Evolutionary conservation across 805 yeast genomes (phyloP), one percentile per base, ranked within the genome.

Genomic region (Ogataea corticis): DNA sequence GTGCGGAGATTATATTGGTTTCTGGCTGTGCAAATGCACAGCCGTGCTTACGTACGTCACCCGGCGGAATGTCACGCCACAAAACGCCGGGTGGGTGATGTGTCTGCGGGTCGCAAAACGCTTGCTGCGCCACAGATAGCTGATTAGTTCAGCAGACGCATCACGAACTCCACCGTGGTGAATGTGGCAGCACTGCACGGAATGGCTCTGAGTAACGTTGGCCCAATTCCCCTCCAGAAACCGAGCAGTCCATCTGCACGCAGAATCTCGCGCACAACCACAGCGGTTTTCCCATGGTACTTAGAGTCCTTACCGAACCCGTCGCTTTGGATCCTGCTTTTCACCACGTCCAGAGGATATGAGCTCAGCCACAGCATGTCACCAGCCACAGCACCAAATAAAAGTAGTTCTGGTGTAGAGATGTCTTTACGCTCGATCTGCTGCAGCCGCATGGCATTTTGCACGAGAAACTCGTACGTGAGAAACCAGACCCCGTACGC

Each of bases 401-500:
- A 50, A 61, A 82, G 68, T 35, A 82, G 67, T 59, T 81, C 80
- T 44, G 78, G 73, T 0, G 87, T 77, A 4, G 77, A 66, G 25
- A 82, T 69, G 13, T 78, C 74, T 19, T 70, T 63, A 48, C 87
- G 63, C 15, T 68, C 60, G 7, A 70, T 58, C 23, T 69, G 62
- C 31, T 68, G 65, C 5, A 50, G 46, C 11, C 61, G 54, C 31
- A 67, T 63, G 18, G 75, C 65, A 41, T 58, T 57, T 37, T 65
- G 66, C 56, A 83, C 77, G 44, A 83, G 64, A 37, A 65, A 69
- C 59, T 83, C 90, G 57, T 80, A 83, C 1, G 87, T 71, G 47
- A 81, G 64, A 54, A 83, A 83, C 90, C 90, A 83, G 13, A 82
- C 78, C 6, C 90, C 90, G 56, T 84, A 83, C 0, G 88, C 87